A percentile compares a stretch with the other conserved stretches of the same genome.
Conservation (phyloP, 495 filamentous ascomycete genomes). For the Podospora comata region DNA sequence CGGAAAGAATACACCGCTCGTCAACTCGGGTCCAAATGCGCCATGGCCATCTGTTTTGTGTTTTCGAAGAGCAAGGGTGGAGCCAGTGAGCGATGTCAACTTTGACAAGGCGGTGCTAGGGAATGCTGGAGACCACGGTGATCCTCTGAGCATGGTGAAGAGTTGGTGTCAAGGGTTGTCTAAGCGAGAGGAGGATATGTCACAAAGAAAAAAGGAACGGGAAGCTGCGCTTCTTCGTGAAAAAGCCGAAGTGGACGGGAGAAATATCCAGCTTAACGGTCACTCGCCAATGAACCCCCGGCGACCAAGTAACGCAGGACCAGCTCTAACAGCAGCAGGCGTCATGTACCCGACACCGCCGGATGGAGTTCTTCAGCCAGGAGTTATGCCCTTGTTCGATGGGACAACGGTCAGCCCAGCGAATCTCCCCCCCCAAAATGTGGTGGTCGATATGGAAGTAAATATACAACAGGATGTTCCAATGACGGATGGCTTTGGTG, state of each 20-base stretch:
- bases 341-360: conserved; percentile 87
- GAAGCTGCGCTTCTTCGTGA: conserved; percentile 47
- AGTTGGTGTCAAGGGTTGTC: conserved; percentile 58
- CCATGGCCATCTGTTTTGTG: conserved; percentile 52
- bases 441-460: conserved; percentile 30
- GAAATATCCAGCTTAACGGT: conserved; percentile 33
- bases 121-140: conserved; percentile 34
- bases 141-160: conserved; percentile 67
- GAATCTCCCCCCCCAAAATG: conserved; percentile 29
- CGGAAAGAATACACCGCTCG: conserved; percentile 41
- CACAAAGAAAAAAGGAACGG: conserved; percentile 53
- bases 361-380: conserved; percentile 58
- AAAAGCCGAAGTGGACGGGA: conserved; percentile 36
- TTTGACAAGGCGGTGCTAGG: conserved; percentile 19
- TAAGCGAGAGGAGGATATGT: conserved; percentile 46
- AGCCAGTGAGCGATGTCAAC: conserved; percentile 17
- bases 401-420: conserved; percentile 47
- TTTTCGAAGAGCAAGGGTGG: conserved; percentile 42
- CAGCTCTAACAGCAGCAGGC: conserved; percentile 49
- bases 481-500: conserved; percentile 27
- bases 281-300: conserved; percentile 45
- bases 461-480: conserved; percentile 19
- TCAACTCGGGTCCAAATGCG: conserved; percentile 34
- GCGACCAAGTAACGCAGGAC: conserved; percentile 50
- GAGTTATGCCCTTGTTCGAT: conserved; percentile 49